Conservation (phyloP, 2,329 filamentous ascomycete species). For the Scytalidium lignicola region DNA sequence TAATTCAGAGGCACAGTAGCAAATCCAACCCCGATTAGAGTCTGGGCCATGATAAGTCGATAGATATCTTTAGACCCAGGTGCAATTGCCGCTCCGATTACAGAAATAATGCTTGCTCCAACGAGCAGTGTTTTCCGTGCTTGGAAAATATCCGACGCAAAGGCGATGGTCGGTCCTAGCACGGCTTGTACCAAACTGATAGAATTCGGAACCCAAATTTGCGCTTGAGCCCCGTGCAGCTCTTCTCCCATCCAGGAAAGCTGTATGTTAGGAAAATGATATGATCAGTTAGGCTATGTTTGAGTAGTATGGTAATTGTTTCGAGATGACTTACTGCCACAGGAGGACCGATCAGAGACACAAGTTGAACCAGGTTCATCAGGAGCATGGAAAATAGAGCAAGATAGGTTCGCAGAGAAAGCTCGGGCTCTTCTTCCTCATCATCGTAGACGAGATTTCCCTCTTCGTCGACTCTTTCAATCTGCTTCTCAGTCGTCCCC, state of each 20-base stretch:
- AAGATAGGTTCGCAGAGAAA: conserved; percentile 4
- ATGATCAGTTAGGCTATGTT: background rate
- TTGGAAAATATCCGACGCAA: conserved; percentile 8
- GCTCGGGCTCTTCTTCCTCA: conserved; percentile 6
- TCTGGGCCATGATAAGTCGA: conserved; percentile 6
- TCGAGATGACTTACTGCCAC: conserved; percentile 6
- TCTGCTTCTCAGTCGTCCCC: too few species aligned
- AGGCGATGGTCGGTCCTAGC: conserved; percentile 2
- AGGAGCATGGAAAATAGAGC: conserved; percentile 5
- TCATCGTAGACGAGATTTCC: conserved; percentile 3
- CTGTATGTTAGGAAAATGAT: conserved; percentile 1
- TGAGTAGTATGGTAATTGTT: background rate
- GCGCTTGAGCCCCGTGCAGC: background rate
- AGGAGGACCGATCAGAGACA: conserved; percentile 6
- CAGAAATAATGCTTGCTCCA: conserved; percentile 4
- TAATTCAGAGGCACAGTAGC: conserved; percentile 7
- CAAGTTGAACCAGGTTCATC: conserved; percentile 5
- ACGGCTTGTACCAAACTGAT: conserved; percentile 1
- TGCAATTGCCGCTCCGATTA: conserved; percentile 7
- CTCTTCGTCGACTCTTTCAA: too few species aligned
- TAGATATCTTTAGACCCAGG: conserved; percentile 6
- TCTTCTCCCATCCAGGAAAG: conserved; percentile 2
- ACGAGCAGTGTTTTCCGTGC: conserved; percentile 4
- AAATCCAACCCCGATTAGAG: conserved; percentile 7
- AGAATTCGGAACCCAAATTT: conserved; percentile 1